Percentiles rank a stretch among this genome's conserved stretches.
Evolutionary conservation across 2,329 filamentous ascomycete species (phyloP).

Genomic region (Clonostachys byssicola): DNA sequence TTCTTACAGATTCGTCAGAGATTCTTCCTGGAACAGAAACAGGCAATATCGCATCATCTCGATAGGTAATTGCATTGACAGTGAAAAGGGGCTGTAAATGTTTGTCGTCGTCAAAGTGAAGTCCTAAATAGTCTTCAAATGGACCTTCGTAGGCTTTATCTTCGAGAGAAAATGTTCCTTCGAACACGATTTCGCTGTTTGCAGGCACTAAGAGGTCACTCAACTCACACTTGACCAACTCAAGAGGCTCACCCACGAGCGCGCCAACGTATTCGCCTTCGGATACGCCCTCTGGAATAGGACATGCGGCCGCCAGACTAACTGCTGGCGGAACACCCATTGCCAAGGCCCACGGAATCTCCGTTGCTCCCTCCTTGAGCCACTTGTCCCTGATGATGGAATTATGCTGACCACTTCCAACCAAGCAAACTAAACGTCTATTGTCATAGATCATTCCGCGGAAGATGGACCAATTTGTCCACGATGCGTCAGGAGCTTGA

Average conservation of each 20-base stretch:
- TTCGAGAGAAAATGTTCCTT: conserved; percentile 38
- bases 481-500: conserved; percentile 34
- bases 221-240: conserved; percentile 47
- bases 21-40: conserved; percentile 38
- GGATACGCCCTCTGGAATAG: conserved; percentile 39
- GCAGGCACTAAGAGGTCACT: conserved; percentile 43
- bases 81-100: conserved; percentile 31
- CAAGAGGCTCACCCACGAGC: conserved; percentile 34
- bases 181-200: conserved; percentile 44
- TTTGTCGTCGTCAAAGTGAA: conserved; percentile 29
- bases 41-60: conserved; percentile 40
- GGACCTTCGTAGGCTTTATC: conserved; percentile 40
- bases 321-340: conserved; percentile 45
- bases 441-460: conserved; percentile 40
- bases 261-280: conserved; percentile 45
- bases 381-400: conserved; percentile 39
- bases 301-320: conserved; percentile 42
- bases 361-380: conserved; percentile 34
- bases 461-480: conserved; percentile 42
- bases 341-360: conserved; percentile 40
- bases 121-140: conserved; percentile 31
- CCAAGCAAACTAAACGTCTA: conserved; percentile 30
- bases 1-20: conserved; percentile 33
- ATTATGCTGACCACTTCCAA: conserved; percentile 38
- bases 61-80: conserved; percentile 41